Conservation (phyloP, 2,329 filamentous ascomycete genomes). For the Colletotrichum australisinense region DNA sequence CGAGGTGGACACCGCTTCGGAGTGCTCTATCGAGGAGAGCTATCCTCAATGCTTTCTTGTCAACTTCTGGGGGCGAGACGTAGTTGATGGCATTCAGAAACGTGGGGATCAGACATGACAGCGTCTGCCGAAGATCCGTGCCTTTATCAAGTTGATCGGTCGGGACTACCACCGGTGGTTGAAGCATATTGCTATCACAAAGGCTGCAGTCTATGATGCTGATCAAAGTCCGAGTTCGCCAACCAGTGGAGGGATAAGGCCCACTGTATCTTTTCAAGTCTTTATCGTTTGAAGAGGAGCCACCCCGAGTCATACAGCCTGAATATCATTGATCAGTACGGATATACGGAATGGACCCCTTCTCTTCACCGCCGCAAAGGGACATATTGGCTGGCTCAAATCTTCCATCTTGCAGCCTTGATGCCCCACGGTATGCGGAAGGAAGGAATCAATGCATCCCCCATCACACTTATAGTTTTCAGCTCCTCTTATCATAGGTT, state of each 20-base stretch:
- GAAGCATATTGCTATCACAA: not conserved
- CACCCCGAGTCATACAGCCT: not conserved
- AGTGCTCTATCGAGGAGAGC: conserved; percentile 5
- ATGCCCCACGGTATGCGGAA: not conserved
- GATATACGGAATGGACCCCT: not conserved
- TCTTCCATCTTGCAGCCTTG: not conserved
- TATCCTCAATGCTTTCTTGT: not conserved
- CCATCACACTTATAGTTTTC: not conserved
- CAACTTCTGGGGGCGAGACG: not conserved
- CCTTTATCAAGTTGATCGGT: not conserved
- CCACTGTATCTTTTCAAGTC: not conserved
- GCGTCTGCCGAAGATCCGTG: not conserved
- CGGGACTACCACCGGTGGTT: not conserved
- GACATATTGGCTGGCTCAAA: not conserved
- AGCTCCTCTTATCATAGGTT: not conserved
- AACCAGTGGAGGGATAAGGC: not conserved
- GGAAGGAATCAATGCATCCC: not conserved
- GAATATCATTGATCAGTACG: not conserved
- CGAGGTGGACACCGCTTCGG: not conserved
- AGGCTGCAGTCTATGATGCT: not conserved
- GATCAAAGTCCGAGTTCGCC: not conserved
- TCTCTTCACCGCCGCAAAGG: not conserved
- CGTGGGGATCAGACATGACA: conserved; percentile 10
- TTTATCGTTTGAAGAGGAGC: not conserved
- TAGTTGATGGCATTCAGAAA: conserved; percentile 19